Conservation (phyloP, 1,139 yeast genomes). For the Hansenula lynferdii region DNA sequence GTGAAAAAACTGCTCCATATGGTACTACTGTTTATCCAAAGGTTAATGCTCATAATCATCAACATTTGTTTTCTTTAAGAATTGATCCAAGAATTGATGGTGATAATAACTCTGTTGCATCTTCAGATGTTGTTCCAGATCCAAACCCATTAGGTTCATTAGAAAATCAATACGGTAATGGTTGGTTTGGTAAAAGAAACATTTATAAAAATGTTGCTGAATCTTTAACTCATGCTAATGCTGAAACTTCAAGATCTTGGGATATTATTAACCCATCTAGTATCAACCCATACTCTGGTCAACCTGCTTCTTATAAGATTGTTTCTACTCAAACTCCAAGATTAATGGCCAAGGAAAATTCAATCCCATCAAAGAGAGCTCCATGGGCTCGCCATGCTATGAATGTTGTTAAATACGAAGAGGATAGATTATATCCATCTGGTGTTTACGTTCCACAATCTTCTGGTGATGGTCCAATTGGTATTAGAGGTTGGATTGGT, state of each 20-base stretch:
- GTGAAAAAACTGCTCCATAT: constrained; percentile 67
- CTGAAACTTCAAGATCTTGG: constrained; percentile 69
- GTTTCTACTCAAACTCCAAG: constrained; percentile 77
- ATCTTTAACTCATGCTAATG: constrained; percentile 58
- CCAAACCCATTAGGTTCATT: constrained; percentile 57
- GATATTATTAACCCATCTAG: constrained; percentile 70
- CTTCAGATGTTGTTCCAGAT: constrained; percentile 58
- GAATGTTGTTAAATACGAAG: constrained; percentile 66
- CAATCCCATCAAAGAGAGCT: constrained; percentile 75
- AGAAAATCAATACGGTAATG: constrained; percentile 74
- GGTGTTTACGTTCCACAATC: constrained; percentile 79
- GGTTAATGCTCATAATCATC: constrained; percentile 82
- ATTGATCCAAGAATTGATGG: constrained; percentile 80
- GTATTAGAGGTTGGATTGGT: constrained; percentile 71
- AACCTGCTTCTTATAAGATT: constrained; percentile 72
- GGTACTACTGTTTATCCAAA: constrained; percentile 79
- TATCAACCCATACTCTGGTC: constrained; percentile 63
- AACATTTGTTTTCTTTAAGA: constrained; percentile 77
- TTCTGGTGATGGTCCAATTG: constrained; percentile 68
- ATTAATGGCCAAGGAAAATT: constrained; percentile 67
- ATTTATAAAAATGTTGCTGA: constrained; percentile 64
- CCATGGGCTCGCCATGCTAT: constrained; percentile 71
- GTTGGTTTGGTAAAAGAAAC: constrained; percentile 58
- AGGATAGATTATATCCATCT: constrained; percentile 62
- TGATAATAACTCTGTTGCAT: constrained; percentile 68